Evolutionary conservation across 176 grass and related monocot genomes (phyloP), one percentile per base, ranked within the genome.

Genomic region (Miscanthus lutarioriparius): DNA sequence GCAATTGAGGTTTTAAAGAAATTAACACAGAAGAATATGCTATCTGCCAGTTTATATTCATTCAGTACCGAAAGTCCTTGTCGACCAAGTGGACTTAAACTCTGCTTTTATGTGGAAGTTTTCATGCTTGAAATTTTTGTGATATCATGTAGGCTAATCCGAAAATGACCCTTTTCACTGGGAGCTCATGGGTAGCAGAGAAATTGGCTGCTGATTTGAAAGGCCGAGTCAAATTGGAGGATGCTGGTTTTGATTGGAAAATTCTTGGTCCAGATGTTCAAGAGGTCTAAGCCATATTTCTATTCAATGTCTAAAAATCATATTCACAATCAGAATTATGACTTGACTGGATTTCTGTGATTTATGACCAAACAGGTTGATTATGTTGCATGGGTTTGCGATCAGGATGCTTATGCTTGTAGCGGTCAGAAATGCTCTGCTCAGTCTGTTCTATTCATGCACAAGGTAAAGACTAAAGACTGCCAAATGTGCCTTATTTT

Each of bases 241-340:
- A 98, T 91, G 91, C 96, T 75, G 93, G 96, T 84, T 98, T 94
- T 98, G 96, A 96, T 84, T 98, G 93, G 96, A 98, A 98, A 86
- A 96, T 98, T 78, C 86, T 98, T 75, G 96, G 96, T 82, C 96
- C 93, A 70, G 96, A 98, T 92, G 96, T 98, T 89, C 89, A 98
- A 87, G 89, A 94, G 96, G 96, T 95, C 38, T 72, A 10, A 64
- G n/a, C 26, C 28, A 20, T 51, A 19, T 28, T 76, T 88, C 3
- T 83, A 27, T 68, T 80, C 25, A 58, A 23, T 47, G 10, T 22
- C 56, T 38, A 25, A 13, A 13, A 35, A 20, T 38, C 28, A n/a
- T 75, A 13, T 77, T 63, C 6, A 22, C 64, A 83, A 7, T 16
- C 13, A 32, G 16, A 59, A 25, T 71, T 38, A 1, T 63, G 76